phyloP scores from a whole-genome alignment of 2,329 filamentous ascomycete species.

The Sporothrix brasiliensis region DNA sequence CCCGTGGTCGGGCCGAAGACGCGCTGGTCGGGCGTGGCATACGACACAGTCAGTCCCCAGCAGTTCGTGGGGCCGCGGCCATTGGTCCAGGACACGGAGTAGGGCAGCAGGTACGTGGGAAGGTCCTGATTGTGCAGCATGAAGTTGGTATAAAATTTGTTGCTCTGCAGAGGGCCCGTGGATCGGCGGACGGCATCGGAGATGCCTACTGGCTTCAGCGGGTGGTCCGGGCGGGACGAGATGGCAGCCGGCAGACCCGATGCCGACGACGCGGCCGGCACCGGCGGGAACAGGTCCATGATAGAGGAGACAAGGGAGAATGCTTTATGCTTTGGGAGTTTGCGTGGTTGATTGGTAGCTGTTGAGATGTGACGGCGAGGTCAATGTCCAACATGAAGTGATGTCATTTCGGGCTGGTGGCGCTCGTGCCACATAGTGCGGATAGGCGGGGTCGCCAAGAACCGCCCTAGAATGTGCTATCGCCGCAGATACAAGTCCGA shows the following conservation, averaged over 20 bases:
- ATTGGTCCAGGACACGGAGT: constrained; percentile 68
- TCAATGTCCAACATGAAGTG: background rate
- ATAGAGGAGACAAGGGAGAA: background rate
- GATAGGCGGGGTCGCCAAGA: constrained; percentile 20
- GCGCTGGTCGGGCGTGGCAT: constrained; percentile 68
- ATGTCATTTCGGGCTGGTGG: constrained; percentile 1
- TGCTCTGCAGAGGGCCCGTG: constrained; percentile 64
- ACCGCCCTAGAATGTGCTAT: background rate
- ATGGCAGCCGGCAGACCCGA: constrained; percentile 54
- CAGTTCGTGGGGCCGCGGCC: constrained; percentile 65
- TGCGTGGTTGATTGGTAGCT: too few species aligned
- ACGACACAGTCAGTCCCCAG: constrained; percentile 77
- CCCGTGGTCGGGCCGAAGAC: constrained; percentile 62
- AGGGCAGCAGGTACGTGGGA: constrained; percentile 75
- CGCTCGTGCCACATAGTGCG: constrained; percentile 5
- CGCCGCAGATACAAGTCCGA: background rate
- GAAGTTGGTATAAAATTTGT: constrained; percentile 82
- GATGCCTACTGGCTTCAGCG: constrained; percentile 56
- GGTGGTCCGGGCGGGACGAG: constrained; percentile 56
- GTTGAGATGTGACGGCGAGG: background rate
- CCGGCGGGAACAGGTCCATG: constrained; percentile 59
- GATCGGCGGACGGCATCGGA: constrained; percentile 44
- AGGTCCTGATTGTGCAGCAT: constrained; percentile 73
- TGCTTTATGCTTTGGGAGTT: too few species aligned
- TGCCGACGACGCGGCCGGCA: constrained; percentile 47